Evolutionary conservation across 2,329 filamentous ascomycete genomes (phyloP).

Genomic region (Fusarium acutatum): DNA sequence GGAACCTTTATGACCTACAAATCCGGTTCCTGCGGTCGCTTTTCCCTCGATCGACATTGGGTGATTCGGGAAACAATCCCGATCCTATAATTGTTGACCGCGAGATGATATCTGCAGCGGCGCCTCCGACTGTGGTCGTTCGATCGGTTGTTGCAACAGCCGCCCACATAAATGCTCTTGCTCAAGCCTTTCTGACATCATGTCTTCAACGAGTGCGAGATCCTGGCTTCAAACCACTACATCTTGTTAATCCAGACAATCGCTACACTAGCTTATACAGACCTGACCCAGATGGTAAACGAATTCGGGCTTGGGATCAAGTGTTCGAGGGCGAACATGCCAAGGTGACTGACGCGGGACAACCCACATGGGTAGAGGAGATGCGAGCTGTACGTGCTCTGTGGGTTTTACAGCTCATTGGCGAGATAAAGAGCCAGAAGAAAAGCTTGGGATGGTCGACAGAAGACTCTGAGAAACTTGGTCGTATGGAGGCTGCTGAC

Average conservation of each 20-base stretch:
- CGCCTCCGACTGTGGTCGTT: too few relatives aligned
- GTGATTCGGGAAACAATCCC: too few relatives aligned
- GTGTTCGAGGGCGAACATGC: not conserved
- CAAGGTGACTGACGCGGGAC: constrained; percentile 8
- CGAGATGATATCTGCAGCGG: too few relatives aligned
- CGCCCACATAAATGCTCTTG: too few relatives aligned
- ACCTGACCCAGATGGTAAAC: not conserved
- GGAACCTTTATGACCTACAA: not conserved
- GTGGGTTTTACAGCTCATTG: constrained; percentile 28
- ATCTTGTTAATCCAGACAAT: too few relatives aligned
- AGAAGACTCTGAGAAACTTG: not conserved
- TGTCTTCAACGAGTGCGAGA: too few relatives aligned
- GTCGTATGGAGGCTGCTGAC: not conserved
- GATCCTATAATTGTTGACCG: too few relatives aligned
- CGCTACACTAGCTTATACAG: too few relatives aligned
- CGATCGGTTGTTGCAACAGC: too few relatives aligned
- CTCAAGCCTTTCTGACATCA: too few relatives aligned
- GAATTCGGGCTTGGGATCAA: constrained; percentile 9
- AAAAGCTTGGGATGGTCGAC: not conserved
- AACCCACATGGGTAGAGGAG: constrained; percentile 36
- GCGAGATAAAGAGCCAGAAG: not conserved
- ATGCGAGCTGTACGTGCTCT: constrained; percentile 35
- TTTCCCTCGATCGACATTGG: too few relatives aligned
- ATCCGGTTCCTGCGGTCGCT: not conserved
- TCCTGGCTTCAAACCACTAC: too few relatives aligned